Base-by-base conservation (phyloP, 2,329 filamentous ascomycete species). In the Zelopaecilomyces penicillatus region DNA sequence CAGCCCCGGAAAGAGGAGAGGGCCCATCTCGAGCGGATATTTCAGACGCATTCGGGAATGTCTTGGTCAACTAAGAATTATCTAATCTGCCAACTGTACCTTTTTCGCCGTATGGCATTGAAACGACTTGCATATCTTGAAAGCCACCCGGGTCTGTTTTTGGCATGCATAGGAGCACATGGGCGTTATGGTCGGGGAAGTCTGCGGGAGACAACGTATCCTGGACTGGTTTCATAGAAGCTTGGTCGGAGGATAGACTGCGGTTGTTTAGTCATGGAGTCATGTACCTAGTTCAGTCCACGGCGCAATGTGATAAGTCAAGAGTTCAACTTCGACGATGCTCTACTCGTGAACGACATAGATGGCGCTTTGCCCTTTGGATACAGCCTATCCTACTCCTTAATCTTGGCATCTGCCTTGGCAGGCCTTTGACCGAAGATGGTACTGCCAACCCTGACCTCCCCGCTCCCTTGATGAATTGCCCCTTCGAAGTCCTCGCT, bases 401-500 rank as follows among this genome's bases (percentile, higher is more conserved):
- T 71, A 38, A 93, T 71, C 66, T 83, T 85, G 3, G 87, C 87
- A 65, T 94, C 85, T 40, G 78, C 78, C 74, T 84, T 94, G 33
- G 78, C 72, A 11, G 88, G 88, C 58, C 93, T 76, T 59, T 82
- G 70, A 2, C 93, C 93, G 62, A 98, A 98, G 46, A 98, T 95
- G 2, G 87, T 91, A 59, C 88, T 97, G 2, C 93, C 93, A 6
- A 98, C 80, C 46, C 93, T 77, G 5, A 98, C 90, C 72, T 97
- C 89, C 54, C 80, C 75, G 66, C 90, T 96, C 0, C 93, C 93
- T 70, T 88, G 70, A 9, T 65, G 67, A 58, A 97, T 83, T 1
- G 93, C 93, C 6, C 83, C 85, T 69, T 95, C 90, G 63, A 91
- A 98, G 65, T 98, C 93, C 58, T 87, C 82, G 61, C 89, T 96